phyloP scores from a whole-genome alignment of 228 moss, liverwort and hornwort species.

The Sphagnum magellanicum region DNA sequence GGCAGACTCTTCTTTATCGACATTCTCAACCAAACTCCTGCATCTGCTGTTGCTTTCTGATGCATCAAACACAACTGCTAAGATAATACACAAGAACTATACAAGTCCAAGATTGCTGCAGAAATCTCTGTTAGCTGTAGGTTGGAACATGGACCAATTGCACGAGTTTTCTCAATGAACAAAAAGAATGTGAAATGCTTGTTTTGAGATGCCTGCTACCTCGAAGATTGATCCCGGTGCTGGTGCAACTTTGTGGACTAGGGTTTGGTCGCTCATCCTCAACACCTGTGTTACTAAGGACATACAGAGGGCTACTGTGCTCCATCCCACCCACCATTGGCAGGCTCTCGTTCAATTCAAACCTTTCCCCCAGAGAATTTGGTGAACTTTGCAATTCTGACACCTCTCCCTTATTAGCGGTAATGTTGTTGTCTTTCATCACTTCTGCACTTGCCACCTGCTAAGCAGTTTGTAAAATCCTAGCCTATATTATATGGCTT shows the following conservation, averaged over 20 bases:
- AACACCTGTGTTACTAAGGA: constrained; percentile 43
- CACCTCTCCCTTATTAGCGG: constrained; percentile 23
- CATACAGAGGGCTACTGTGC: constrained; percentile 58
- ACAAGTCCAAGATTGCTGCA: not conserved
- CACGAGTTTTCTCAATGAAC: not conserved
- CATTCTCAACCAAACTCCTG: too few relatives aligned
- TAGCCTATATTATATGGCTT: too few relatives aligned
- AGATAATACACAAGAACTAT: not conserved
- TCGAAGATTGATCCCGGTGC: constrained; percentile 18
- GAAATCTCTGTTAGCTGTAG: not conserved
- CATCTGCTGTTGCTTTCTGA: too few relatives aligned
- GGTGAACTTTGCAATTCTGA: constrained; percentile 34
- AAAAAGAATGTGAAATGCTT: not conserved
- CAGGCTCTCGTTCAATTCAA: constrained; percentile 16
- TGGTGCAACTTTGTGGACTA: constrained; percentile 20
- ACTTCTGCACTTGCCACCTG: not conserved
- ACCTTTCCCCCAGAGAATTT: constrained; percentile 27
- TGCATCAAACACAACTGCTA: too few relatives aligned
- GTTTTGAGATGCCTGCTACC: constrained; percentile 13
- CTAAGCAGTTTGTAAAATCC: too few relatives aligned
- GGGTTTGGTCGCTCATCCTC: constrained; percentile 46
- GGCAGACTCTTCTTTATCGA: too few relatives aligned
- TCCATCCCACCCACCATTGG: constrained; percentile 19
- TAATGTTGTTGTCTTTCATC: constrained; percentile 7
- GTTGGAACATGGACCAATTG: not conserved